Evolutionary conservation across 495 filamentous ascomycete species (phyloP).

Genomic region (Xanthoparmelia taractica): DNA sequence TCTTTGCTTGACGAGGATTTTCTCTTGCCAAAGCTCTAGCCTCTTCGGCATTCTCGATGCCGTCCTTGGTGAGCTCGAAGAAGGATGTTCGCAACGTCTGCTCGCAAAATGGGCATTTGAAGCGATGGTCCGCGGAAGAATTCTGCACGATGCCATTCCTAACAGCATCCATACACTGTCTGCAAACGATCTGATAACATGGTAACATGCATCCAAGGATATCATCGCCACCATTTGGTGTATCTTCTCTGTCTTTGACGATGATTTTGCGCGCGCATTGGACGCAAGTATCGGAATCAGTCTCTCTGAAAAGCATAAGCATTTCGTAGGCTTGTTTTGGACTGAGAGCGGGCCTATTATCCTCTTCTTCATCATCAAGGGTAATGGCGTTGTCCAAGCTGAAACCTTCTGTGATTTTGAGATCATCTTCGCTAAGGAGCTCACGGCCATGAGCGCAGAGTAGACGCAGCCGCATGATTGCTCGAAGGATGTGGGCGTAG

Average conservation of each 20-base stretch:
- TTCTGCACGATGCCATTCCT: conserved; percentile 34
- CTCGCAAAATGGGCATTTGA: conserved; percentile 60
- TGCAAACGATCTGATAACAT: conserved; percentile 79
- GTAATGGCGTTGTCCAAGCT: conserved; percentile 77
- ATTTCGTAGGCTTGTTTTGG: conserved; percentile 72
- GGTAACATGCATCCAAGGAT: conserved; percentile 68
- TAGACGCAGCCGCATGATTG: conserved; percentile 81
- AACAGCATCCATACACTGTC: conserved; percentile 55
- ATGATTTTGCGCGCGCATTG: conserved; percentile 58
- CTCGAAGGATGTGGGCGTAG: conserved; percentile 82
- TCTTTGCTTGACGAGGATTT: conserved; percentile 49
- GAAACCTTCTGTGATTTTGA: conserved; percentile 68
- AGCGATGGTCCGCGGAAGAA: conserved; percentile 32
- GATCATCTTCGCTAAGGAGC: conserved; percentile 72
- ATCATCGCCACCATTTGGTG: conserved; percentile 51
- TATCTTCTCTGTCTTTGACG: conserved; percentile 37
- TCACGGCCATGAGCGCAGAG: conserved; percentile 90
- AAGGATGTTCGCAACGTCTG: conserved; percentile 49
- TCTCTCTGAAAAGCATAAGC: conserved; percentile 71
- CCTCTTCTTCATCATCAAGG: conserved; percentile 64
- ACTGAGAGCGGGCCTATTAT: conserved; percentile 44
- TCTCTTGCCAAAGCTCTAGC: conserved; percentile 38
- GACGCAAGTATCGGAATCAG: conserved; percentile 60
- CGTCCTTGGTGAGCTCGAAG: conserved; percentile 58
- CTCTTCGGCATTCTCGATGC: conserved; percentile 53